A percentile compares a stretch with the other conserved stretches of the same genome.
Conservation (phyloP, 441 rosid species). For the Pelargonium citronellum region DNA sequence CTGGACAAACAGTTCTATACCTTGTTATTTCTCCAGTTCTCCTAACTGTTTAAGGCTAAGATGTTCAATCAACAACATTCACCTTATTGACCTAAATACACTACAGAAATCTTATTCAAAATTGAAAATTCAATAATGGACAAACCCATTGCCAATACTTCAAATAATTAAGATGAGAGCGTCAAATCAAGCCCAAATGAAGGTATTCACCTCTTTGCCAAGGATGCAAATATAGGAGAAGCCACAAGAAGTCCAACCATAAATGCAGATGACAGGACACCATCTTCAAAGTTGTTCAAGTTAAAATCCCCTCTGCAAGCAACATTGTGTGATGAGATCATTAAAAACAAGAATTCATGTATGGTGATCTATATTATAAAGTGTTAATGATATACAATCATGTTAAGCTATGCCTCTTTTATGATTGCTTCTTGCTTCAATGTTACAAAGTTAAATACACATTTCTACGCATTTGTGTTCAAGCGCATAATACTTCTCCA, state of each 20-base stretch:
- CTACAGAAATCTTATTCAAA: no score
- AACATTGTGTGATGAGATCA: neutral
- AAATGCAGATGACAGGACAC: conserved; percentile 84
- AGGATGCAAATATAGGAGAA: conserved; percentile 86
- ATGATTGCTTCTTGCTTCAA: no score
- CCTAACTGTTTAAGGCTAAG: no score
- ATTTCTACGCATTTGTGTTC: no score
- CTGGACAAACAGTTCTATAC: no score
- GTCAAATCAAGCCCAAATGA: conserved; percentile 2
- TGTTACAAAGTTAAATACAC: no score
- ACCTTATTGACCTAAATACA: no score
- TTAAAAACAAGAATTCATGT: conserved; percentile 1
- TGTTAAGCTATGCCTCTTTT: neutral
- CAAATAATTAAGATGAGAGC: neutral
- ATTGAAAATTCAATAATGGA: no score
- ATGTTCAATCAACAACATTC: no score
- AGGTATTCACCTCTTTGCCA: conserved; percentile 62
- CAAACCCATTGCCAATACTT: neutral
- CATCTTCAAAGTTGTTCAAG: conserved; percentile 84
- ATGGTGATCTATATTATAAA: no score
- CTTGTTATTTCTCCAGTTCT: no score
- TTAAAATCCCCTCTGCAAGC: conserved; percentile 73
- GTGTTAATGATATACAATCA: neutral
- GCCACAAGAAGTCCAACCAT: conserved; percentile 95
- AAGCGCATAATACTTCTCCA: neutral